phyloP scores from a whole-genome alignment of 139 green algal genomes.

The Coccomyxa sp. region DNA sequence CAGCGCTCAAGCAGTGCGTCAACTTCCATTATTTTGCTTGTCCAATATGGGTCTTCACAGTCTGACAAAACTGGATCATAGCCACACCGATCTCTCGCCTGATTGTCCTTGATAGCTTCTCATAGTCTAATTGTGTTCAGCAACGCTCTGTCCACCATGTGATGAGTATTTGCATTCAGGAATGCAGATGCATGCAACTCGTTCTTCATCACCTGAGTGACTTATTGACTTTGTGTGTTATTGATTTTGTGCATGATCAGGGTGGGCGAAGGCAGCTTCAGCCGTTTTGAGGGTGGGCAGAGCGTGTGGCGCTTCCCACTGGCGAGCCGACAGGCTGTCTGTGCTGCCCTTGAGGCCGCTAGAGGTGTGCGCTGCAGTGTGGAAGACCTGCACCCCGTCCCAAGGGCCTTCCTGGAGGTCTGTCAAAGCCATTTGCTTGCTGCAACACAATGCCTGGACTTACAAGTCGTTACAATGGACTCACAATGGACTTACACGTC shows the following conservation, averaged over 20 bases:
- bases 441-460: not conserved
- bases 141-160: not conserved
- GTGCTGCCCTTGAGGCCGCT: not conserved
- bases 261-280: not conserved
- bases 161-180: not conserved
- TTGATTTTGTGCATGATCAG: not conserved
- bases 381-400: conserved; percentile 5
- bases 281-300: not conserved
- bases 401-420: conserved; percentile 8
- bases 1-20: not conserved
- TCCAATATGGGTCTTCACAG: too few relatives aligned
- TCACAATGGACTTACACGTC: not conserved
- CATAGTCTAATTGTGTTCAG: not conserved
- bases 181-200: not conserved
- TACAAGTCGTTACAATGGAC: not conserved
- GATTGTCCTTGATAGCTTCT: not conserved
- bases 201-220: not conserved
- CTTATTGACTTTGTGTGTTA: not conserved
- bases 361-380: conserved; percentile 5
- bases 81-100: not conserved
- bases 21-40: too few relatives aligned
- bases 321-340: not conserved
- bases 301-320: conserved; percentile 11
- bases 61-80: not conserved
- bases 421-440: not conserved